Evolutionary conservation across 1,139 yeast genomes (phyloP).

Genomic region (Zhuliangozyma blackwelliae): DNA sequence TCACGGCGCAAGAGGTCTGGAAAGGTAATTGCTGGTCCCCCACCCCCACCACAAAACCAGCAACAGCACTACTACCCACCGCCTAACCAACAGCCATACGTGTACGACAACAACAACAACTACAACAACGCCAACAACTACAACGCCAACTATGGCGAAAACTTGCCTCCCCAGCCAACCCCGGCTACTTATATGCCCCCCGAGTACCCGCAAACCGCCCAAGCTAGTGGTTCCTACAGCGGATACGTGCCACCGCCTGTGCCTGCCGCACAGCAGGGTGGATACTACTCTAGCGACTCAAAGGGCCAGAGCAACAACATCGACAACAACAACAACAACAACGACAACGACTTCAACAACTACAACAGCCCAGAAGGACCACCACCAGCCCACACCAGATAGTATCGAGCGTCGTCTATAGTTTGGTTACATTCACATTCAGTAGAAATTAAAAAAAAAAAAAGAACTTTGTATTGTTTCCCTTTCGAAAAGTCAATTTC

Average conservation of each 20-base stretch:
- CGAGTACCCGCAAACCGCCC: slow-evolving; percentile 1
- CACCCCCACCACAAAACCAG: background rate
- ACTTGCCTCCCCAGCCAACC: slow-evolving; percentile 5
- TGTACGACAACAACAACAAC: no score
- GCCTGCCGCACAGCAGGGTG: background rate
- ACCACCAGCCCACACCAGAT: slow-evolving; percentile 7
- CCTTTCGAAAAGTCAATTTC: no score
- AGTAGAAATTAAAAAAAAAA: no score
- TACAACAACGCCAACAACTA: background rate
- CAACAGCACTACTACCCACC: background rate
- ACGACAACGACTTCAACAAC: no score
- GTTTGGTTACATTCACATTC: no score
- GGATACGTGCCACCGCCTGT: background rate
- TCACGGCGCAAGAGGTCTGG: slow-evolving; percentile 1
- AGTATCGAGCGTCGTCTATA: no score
- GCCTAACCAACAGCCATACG: no score
- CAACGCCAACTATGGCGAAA: slow-evolving; percentile 1
- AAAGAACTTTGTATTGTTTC: no score
- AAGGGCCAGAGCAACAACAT: background rate
- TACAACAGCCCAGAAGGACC: slow-evolving; percentile 5
- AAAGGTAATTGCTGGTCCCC: background rate
- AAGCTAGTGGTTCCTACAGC: slow-evolving; percentile 1
- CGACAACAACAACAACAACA: no score
- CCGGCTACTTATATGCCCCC: slow-evolving; percentile 4
- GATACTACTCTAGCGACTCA: background rate